Conservation (phyloP, 169 alveolate genomes). For the Eimeria falciformis region DNA sequence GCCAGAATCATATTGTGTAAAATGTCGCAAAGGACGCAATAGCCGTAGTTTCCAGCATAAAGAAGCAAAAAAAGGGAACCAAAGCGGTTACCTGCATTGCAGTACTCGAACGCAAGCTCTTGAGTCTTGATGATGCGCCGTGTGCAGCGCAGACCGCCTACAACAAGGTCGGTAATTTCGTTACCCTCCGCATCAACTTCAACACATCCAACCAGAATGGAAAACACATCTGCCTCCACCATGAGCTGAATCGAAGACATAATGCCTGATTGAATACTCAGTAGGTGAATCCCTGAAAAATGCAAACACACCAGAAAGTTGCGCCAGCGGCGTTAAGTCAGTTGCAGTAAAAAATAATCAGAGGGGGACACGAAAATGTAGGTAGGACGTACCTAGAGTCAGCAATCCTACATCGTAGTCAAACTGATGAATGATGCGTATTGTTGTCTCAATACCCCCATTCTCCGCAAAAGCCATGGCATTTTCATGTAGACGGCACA, state of each 20-base stretch:
- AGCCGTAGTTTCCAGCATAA: neutral
- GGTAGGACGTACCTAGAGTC: conserved; percentile 85
- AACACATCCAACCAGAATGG: conserved; percentile 87
- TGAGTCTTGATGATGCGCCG: conserved; percentile 89
- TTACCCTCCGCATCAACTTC: conserved; percentile 87
- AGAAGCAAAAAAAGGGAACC: neutral
- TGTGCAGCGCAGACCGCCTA: conserved; percentile 90
- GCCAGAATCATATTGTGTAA: neutral
- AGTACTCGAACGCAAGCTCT: conserved; percentile 91
- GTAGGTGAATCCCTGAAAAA: conserved; percentile 82
- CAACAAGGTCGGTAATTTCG: conserved; percentile 88
- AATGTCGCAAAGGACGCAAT: neutral
- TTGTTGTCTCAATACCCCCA: conserved; percentile 87
- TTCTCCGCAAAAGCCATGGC: conserved; percentile 85
- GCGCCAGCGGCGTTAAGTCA: neutral
- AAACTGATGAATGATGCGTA: conserved; percentile 86
- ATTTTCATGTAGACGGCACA: conserved; percentile 89
- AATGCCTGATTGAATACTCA: conserved; percentile 87
- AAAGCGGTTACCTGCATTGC: conserved; percentile 82
- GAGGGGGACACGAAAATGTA: neutral
- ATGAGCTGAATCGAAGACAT: conserved; percentile 87
- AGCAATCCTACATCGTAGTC: conserved; percentile 89
- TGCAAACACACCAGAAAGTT: neutral
- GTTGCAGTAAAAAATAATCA: neutral
- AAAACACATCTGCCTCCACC: conserved; percentile 89